Evolutionary conservation across 257 asterid species (phyloP).

Genomic region (Solanum sejunctum): DNA sequence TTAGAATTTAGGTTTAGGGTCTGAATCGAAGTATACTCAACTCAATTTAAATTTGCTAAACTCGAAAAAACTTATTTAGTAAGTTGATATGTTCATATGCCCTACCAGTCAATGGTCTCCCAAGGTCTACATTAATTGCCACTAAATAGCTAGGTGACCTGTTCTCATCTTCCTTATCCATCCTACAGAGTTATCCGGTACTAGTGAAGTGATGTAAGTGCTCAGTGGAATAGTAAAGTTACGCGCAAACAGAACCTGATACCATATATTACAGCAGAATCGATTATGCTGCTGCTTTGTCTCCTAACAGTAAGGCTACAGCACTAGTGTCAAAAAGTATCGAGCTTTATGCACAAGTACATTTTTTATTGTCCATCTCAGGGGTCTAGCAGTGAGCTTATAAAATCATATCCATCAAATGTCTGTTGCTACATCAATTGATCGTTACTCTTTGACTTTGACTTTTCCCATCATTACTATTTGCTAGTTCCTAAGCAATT

Average conservation of each 20-base stretch:
- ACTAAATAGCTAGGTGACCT: background rate
- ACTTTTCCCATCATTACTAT: background rate
- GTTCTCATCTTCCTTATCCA: background rate
- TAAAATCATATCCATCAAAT: background rate
- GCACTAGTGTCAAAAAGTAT: background rate
- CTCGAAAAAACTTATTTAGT: background rate
- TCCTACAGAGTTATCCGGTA: background rate
- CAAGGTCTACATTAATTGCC: background rate
- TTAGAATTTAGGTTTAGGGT: background rate
- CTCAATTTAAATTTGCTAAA: background rate
- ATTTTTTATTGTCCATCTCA: background rate
- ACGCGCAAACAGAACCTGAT: background rate
- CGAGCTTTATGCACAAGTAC: background rate
- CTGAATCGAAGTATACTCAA: background rate
- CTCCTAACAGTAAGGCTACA: background rate
- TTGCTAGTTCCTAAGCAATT: background rate
- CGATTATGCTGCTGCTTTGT: background rate
- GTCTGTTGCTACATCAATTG: background rate
- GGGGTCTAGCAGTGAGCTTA: background rate
- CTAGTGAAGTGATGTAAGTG: background rate
- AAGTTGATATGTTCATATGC: background rate
- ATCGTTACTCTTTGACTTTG: background rate
- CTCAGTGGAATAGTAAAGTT: background rate
- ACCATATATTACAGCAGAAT: background rate
- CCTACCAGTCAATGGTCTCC: background rate